Evolutionary conservation across 2,329 filamentous ascomycete genomes (phyloP).

Genomic region (Diaporthe eres): DNA sequence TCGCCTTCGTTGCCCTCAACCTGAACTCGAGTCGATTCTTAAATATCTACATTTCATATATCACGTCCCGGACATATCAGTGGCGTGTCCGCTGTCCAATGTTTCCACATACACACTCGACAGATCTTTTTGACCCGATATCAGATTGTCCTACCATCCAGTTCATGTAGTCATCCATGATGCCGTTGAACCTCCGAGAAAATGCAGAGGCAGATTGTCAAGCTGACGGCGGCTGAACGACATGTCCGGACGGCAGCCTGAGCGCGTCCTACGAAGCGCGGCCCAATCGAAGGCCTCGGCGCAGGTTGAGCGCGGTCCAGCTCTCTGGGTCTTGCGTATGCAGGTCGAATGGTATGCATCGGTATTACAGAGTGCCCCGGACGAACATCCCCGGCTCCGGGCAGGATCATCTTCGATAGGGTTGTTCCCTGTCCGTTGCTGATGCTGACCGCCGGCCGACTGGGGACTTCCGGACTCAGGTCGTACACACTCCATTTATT

Average conservation of each 20-base stretch:
- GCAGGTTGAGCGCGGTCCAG: background rate
- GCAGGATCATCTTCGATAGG: background rate
- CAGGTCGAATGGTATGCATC: background rate
- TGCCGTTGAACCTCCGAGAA: background rate
- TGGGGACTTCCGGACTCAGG: constrained; percentile 18
- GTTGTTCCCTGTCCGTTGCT: constrained; percentile 8
- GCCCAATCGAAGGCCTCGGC: background rate
- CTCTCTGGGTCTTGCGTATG: background rate
- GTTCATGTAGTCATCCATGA: background rate
- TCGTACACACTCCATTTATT: background rate
- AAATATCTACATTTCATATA: background rate
- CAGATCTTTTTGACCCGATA: background rate
- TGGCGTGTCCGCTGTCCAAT: background rate
- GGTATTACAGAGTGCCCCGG: constrained; percentile 1
- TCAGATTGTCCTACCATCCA: background rate
- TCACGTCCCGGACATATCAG: constrained; percentile 3
- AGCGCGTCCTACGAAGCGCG: constrained; percentile 14
- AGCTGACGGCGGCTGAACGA: background rate
- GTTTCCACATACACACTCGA: background rate
- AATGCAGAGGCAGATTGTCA: background rate
- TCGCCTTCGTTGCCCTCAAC: background rate
- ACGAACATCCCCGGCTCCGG: constrained; percentile 19
- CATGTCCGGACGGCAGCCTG: constrained; percentile 26
- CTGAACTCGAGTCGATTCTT: background rate
- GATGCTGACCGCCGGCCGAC: constrained; percentile 24